Base-by-base conservation (phyloP, 179 eudicot species). In the Silene coronaria region DNA sequence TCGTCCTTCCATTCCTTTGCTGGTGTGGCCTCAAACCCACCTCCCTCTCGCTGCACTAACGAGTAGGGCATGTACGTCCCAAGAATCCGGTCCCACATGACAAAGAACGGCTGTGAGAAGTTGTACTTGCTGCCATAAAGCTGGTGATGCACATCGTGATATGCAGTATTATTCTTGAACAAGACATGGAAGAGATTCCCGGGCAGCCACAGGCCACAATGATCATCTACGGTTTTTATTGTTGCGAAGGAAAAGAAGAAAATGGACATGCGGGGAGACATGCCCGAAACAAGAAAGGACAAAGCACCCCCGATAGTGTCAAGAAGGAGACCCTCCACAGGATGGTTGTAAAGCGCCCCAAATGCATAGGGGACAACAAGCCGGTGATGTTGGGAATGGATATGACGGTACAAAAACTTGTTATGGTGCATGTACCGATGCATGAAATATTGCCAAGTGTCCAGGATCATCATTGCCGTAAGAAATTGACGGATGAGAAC, bases 361-460 rank as follows among this genome's bases (percentile, higher is more conserved):
- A 84, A 88, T 23, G 97, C 97, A 32, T 91, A 90, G 0, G 94
- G 97, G 75, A 91, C 92, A 7, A 91, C 84, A 21, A 91, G 91
- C 16, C 89, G 86, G 80, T 91, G 97, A 76, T 89, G 97, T 46
- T 85, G 94, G 75, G 97, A 91, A 76, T 91, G 97, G 80, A 91
- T 78, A 27, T 91, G 97, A 14, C 87, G 87, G 81, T 91, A 91
- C 67, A 91, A 46, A 79, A 91, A 89, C 81, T 89, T 88, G 87
- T 91, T 91, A 23, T 87, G 89, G 80, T 91, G 97, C 97, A 91
- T 91, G 81, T 87, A 89, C 21, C 97, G 79, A 61, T 91, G 94
- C 92, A 91, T 89, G 83, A 91, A 89, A 76, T 91, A 91, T 75
- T 91, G 97, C 97, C 97, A 91, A 21, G 97, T 87, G 58, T 91